These are phyloP conservation scores for Rhizopus delemar DNA, from an alignment of 371 early-diverging fungal species.

Conservation along the genomic window DNA sequence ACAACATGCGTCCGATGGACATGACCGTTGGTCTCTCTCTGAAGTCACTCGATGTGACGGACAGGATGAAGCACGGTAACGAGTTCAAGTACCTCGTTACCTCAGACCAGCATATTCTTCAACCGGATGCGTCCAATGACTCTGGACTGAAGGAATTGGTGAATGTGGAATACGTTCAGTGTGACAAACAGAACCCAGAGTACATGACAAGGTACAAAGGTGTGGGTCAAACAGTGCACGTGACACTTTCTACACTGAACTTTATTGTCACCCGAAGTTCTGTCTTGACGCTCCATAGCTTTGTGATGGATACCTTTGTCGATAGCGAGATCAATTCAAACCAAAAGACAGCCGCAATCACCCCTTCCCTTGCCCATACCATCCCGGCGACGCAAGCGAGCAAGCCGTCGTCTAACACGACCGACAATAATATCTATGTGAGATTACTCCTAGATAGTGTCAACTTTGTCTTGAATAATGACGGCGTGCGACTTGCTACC, in stretches of 20 bases:
- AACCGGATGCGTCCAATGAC: constrained; percentile 34
- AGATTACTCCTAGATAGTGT: constrained; percentile 79
- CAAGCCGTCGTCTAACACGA: background rate
- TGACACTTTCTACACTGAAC: constrained; percentile 82
- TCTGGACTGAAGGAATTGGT: constrained; percentile 60
- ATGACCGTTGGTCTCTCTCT: constrained; percentile 75
- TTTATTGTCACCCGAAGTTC: constrained; percentile 85
- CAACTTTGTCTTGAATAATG: constrained; percentile 82
- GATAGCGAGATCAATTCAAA: constrained; percentile 20
- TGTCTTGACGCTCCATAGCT: constrained; percentile 84
- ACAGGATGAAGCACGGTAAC: constrained; percentile 66
- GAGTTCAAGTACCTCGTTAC: constrained; percentile 71
- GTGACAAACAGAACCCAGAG: constrained; percentile 76
- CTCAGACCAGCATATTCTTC: constrained; percentile 46
- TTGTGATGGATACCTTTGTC: constrained; percentile 84
- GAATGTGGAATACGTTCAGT: constrained; percentile 70
- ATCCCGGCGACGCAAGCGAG: background rate
- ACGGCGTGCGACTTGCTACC: constrained; percentile 78
- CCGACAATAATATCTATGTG: constrained; percentile 52
- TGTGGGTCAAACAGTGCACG: constrained; percentile 80
- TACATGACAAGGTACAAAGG: constrained; percentile 74
- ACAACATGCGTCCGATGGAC: constrained; percentile 72
- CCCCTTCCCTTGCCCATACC: too few relatives aligned
- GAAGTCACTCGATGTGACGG: constrained; percentile 75
- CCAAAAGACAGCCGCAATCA: background rate